phyloP scores from a whole-genome alignment of 139 green algal genomes.

The Gonium pectorale region DNA sequence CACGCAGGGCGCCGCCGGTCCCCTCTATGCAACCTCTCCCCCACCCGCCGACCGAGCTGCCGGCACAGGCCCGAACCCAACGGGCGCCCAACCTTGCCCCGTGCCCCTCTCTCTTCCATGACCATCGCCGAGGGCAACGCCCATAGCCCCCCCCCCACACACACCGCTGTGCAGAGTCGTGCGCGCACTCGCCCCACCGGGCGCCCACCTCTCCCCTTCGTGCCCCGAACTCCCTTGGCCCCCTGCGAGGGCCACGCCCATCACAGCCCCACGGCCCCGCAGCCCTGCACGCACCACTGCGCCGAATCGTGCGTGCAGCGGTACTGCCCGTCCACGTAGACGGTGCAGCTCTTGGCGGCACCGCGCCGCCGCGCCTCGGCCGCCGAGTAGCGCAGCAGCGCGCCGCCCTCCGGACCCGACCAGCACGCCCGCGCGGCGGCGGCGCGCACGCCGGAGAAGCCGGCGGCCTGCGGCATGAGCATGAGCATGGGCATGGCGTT shows the following conservation, averaged over 20 bases:
- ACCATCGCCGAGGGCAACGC: not conserved
- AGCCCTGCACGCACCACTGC: not conserved
- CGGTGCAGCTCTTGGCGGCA: not conserved
- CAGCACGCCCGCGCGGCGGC: not conserved
- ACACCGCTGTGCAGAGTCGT: not conserved
- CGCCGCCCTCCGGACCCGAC: not conserved
- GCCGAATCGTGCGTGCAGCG: constrained; percentile 9
- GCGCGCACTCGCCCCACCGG: not conserved
- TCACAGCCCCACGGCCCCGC: too few relatives aligned
- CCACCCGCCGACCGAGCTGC: too few relatives aligned
- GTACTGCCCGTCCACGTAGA: not conserved
- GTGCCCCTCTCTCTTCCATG: not conserved
- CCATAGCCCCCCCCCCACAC: not conserved
- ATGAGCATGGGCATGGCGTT: too few relatives aligned
- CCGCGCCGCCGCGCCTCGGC: not conserved
- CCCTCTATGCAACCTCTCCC: not conserved
- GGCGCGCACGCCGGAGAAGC: not conserved
- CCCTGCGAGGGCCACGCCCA: too few relatives aligned
- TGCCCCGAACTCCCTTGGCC: not conserved
- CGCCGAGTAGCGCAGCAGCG: not conserved
- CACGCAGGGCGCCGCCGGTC: not conserved
- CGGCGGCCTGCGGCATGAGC: not conserved
- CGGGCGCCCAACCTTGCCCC: too few relatives aligned
- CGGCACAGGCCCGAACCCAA: too few relatives aligned
- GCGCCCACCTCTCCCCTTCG: not conserved